A percentile compares a stretch with the other conserved stretches of the same genome.
phyloP scores from a whole-genome alignment of 441 rosid species.

The Adansonia madagascariensis region DNA sequence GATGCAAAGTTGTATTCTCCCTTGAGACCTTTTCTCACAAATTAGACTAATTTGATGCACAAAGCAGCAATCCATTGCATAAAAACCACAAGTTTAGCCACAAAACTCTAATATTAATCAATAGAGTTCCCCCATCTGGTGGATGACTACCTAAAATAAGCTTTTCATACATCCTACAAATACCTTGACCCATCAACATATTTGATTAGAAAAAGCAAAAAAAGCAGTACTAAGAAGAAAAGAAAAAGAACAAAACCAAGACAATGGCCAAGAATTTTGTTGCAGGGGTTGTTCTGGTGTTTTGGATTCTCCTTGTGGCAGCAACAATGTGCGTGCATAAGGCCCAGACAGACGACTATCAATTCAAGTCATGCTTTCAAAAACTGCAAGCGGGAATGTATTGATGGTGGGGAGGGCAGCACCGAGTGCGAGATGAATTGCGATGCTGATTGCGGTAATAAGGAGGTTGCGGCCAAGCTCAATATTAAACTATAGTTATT shows the following conservation, averaged over 20 bases:
- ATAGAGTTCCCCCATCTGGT: background rate
- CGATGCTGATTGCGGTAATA: constrained; percentile 40
- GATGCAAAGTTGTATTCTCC: background rate
- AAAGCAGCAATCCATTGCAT: background rate
- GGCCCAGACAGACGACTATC: background rate
- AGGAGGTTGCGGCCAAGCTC: constrained; percentile 27
- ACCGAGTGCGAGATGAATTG: constrained; percentile 50
- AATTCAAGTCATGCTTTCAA: constrained; percentile 31
- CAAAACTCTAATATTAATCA: background rate
- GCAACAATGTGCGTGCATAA: constrained; percentile 21
- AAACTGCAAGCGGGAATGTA: constrained; percentile 35
- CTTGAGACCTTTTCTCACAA: background rate
- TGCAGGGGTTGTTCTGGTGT: constrained; percentile 26
- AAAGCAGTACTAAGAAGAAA: background rate
- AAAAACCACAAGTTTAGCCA: background rate
- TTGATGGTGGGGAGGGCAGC: constrained; percentile 23
- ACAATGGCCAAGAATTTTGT: constrained; percentile 38
- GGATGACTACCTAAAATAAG: background rate
- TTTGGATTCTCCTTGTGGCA: constrained; percentile 29
- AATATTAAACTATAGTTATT: background rate
- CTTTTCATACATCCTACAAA: background rate
- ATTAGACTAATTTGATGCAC: background rate
- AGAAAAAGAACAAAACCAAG: background rate
- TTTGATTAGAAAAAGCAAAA: background rate
- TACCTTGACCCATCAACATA: background rate